Percentiles rank a stretch among this genome's conserved stretches.
These are phyloP conservation scores for Citrus maxima DNA, from an alignment of 345 rosid species.

Conservation along the genomic window DNA sequence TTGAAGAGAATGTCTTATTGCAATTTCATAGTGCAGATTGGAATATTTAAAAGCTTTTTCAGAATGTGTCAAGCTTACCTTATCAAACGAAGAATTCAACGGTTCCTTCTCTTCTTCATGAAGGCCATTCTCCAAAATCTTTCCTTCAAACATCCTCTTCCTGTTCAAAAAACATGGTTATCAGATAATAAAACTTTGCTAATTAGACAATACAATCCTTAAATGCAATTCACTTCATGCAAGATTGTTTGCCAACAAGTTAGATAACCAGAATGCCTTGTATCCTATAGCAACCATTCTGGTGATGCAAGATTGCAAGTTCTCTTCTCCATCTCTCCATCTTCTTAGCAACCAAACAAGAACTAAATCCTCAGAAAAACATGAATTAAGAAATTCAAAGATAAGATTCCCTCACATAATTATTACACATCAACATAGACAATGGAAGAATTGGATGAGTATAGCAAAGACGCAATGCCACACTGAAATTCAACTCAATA, in stretches of 20 bases:
- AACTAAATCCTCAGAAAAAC: background rate
- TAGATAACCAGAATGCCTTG: background rate
- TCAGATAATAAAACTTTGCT: background rate
- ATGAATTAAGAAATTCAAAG: background rate
- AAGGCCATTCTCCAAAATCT: slow-evolving; percentile 27
- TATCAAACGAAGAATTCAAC: slow-evolving; percentile 21
- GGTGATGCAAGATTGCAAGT: slow-evolving; percentile 3
- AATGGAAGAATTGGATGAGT: background rate
- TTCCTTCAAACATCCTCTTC: slow-evolving; percentile 34
- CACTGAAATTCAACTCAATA: background rate
- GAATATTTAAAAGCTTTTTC: background rate
- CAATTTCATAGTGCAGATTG: background rate
- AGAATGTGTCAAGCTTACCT: slow-evolving; percentile 26
- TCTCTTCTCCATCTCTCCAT: background rate
- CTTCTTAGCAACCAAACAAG: background rate
- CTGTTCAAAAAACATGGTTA: slow-evolving; percentile 18
- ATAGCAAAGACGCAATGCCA: background rate
- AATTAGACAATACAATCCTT: background rate
- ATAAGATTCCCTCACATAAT: background rate
- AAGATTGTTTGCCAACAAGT: background rate
- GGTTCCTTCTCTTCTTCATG: slow-evolving; percentile 25
- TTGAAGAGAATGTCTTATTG: background rate
- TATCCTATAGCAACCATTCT: background rate
- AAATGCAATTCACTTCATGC: background rate
- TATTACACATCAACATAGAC: background rate